Conservation (phyloP, 2,329 filamentous ascomycete species). For the Plenodomus biglobosus region DNA sequence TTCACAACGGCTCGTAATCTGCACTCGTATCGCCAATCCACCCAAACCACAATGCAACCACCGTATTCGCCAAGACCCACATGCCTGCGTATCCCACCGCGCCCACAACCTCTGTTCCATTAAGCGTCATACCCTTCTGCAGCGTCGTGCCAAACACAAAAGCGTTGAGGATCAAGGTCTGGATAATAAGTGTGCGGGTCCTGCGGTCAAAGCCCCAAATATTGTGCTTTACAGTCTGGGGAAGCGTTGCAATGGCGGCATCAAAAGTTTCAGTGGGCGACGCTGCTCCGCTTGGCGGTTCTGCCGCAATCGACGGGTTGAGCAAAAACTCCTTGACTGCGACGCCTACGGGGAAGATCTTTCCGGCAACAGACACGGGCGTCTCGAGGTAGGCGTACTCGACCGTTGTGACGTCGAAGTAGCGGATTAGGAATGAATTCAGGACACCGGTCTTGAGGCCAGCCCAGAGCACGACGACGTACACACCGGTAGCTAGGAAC, state of each 20-base stretch:
- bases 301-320: slow-evolving; percentile 62
- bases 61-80: slow-evolving; percentile 68
- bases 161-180: slow-evolving; percentile 54
- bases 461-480: slow-evolving; percentile 70
- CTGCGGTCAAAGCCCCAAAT: slow-evolving; percentile 71
- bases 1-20: slow-evolving; percentile 25
- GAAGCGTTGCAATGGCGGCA: slow-evolving; percentile 64
- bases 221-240: slow-evolving; percentile 71
- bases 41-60: slow-evolving; percentile 60
- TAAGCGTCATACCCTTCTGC: slow-evolving; percentile 67
- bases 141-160: slow-evolving; percentile 58
- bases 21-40: slow-evolving; percentile 51
- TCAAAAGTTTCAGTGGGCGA: slow-evolving; percentile 62
- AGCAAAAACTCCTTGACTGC: slow-evolving; percentile 79
- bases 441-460: slow-evolving; percentile 68
- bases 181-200: slow-evolving; percentile 60
- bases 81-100: slow-evolving; percentile 71
- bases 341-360: slow-evolving; percentile 68
- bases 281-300: slow-evolving; percentile 51
- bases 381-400: slow-evolving; percentile 66
- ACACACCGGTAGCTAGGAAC: slow-evolving; percentile 70
- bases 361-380: slow-evolving; percentile 50
- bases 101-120: slow-evolving; percentile 69
- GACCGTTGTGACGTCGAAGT: slow-evolving; percentile 74
- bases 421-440: slow-evolving; percentile 68